phyloP scores from a whole-genome alignment of 805 yeast genomes.

The Metschnikowia matae region DNA sequence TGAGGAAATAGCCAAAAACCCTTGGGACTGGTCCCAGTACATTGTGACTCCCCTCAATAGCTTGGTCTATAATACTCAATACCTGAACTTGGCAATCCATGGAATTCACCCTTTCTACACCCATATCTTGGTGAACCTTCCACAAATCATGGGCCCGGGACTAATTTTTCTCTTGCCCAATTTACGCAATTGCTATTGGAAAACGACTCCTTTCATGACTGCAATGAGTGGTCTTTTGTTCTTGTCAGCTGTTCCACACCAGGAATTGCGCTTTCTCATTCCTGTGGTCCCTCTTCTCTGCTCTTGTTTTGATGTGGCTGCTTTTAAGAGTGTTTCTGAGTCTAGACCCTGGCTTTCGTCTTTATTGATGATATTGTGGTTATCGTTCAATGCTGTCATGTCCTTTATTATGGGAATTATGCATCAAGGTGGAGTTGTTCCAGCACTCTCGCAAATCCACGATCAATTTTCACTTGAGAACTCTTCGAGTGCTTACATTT shows the following conservation, averaged over 20 bases:
- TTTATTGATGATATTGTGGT: constrained; percentile 45
- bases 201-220: constrained; percentile 55
- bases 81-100: constrained; percentile 62
- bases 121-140: constrained; percentile 71
- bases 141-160: constrained; percentile 77
- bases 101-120: constrained; percentile 80
- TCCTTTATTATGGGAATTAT: constrained; percentile 68
- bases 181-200: constrained; percentile 32
- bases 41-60: constrained; percentile 77
- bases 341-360: constrained; percentile 13
- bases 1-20: constrained; percentile 6
- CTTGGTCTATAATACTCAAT: constrained; percentile 60
- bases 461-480: constrained; percentile 2
- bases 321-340: constrained; percentile 8
- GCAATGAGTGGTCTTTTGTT: constrained; percentile 56
- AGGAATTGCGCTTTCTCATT: constrained; percentile 81
- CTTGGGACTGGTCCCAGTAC: constrained; percentile 20
- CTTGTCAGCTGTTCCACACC: constrained; percentile 81
- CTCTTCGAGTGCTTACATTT: constrained; percentile 44
- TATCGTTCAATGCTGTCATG: constrained; percentile 57
- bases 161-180: constrained; percentile 44
- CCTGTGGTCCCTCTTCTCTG: constrained; percentile 74
- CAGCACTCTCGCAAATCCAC: constrained; percentile 48
- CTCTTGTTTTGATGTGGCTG: constrained; percentile 49
- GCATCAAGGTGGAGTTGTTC: constrained; percentile 90